Percentiles rank a stretch among this genome's conserved stretches.
phyloP scores from a whole-genome alignment of 2,329 filamentous ascomycete species.

The Exserohilum turcica region DNA sequence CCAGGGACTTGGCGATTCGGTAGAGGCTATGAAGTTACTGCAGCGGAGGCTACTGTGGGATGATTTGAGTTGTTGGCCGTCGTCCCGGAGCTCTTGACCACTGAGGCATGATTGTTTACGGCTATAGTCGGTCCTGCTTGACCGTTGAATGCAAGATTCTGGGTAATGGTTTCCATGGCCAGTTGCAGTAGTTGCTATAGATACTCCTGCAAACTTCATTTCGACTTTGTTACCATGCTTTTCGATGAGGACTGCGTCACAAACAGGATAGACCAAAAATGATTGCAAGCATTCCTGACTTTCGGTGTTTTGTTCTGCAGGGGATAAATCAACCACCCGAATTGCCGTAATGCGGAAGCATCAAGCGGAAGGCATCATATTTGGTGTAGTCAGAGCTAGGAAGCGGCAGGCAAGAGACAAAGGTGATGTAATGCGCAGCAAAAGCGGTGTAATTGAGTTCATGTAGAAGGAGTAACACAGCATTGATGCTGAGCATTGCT shows the following conservation, averaged over 20 bases:
- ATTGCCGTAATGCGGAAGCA: too few species aligned
- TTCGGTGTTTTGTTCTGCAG: too few species aligned
- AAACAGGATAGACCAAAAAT: background rate
- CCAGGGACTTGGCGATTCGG: background rate
- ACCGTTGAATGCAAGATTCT: background rate
- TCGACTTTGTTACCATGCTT: background rate
- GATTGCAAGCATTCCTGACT: background rate
- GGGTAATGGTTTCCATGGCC: background rate
- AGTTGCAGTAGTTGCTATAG: background rate
- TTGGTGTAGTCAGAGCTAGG: too few species aligned
- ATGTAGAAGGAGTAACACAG: too few species aligned
- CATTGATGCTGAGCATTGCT: too few species aligned
- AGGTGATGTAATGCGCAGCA: too few species aligned
- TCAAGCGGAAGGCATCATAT: too few species aligned
- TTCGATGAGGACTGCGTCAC: background rate
- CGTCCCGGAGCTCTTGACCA: constrained; percentile 5
- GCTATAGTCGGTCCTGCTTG: constrained; percentile 11
- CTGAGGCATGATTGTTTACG: constrained; percentile 18
- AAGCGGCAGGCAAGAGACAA: too few species aligned
- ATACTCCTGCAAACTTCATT: too few species aligned
- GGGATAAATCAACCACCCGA: too few species aligned
- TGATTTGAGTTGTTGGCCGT: background rate
- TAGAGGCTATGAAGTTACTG: background rate
- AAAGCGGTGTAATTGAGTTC: too few species aligned
- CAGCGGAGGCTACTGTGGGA: background rate